These are phyloP conservation scores for Sordariomycetes sp. DNA, from an alignment of 2,329 filamentous ascomycete species.

Conservation along the genomic window DNA sequence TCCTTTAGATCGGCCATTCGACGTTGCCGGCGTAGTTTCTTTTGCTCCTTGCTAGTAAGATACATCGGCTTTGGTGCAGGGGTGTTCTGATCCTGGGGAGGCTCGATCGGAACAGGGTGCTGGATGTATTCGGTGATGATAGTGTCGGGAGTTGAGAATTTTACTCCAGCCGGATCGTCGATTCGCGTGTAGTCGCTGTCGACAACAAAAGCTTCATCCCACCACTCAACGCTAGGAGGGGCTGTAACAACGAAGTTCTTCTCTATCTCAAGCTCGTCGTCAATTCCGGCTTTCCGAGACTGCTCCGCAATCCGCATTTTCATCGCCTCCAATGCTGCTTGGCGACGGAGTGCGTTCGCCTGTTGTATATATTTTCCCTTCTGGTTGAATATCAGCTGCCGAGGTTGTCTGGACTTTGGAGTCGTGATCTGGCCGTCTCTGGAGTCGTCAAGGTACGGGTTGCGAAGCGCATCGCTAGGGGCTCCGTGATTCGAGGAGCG, in stretches of 20 bases:
- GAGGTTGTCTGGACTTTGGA: conserved; percentile 55
- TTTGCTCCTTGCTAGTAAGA: conserved; percentile 81
- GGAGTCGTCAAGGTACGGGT: conserved; percentile 75
- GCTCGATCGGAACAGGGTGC: conserved; percentile 82
- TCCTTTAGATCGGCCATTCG: conserved; percentile 92
- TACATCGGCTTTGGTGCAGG: conserved; percentile 82
- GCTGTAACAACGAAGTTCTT: conserved; percentile 77
- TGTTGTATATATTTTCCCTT: conserved; percentile 97
- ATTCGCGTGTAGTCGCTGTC: conserved; percentile 64
- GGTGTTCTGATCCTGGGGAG: conserved; percentile 77
- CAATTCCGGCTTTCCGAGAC: conserved; percentile 81
- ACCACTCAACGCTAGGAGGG: conserved; percentile 91
- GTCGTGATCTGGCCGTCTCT: conserved; percentile 46
- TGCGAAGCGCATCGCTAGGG: conserved; percentile 23
- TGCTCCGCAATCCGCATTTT: conserved; percentile 86
- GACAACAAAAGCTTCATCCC: conserved; percentile 78
- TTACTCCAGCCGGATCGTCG: conserved; percentile 53
- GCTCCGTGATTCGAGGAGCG: conserved; percentile 9
- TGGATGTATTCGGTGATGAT: conserved; percentile 89
- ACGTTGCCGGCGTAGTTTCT: conserved; percentile 79
- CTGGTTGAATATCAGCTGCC: conserved; percentile 79
- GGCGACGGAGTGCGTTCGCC: conserved; percentile 76
- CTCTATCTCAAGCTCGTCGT: conserved; percentile 81
- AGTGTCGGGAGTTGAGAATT: conserved; percentile 66
- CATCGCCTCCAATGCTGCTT: conserved; percentile 84